Percentiles rank a stretch among this genome's conserved stretches.
Evolutionary conservation across 768 basidiomycete species (phyloP).

Genomic region (Xanthoconium purpureum): DNA sequence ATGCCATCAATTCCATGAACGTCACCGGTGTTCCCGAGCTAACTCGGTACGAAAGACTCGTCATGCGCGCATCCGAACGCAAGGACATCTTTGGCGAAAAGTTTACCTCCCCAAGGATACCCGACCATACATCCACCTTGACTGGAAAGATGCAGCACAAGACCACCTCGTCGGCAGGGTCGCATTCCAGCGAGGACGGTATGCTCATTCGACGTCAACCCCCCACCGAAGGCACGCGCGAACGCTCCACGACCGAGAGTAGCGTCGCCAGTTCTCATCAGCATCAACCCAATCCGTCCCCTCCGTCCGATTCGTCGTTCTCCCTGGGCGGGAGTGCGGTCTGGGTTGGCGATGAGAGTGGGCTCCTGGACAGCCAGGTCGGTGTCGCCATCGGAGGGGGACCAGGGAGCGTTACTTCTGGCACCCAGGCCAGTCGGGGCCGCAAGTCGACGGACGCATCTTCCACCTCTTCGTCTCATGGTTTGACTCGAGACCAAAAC

Average conservation of each 20-base stretch:
- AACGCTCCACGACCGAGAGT: conserved; percentile 40
- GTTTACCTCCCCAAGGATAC: conserved; percentile 42
- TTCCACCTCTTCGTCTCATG: conserved; percentile 64
- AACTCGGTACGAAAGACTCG: conserved; percentile 77
- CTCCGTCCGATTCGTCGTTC: conserved; percentile 72
- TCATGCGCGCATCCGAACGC: conserved; percentile 87
- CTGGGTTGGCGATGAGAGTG: conserved; percentile 79
- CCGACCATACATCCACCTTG: conserved; percentile 6
- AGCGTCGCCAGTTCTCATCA: conserved; percentile 33
- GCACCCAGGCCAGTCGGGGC: conserved; percentile 45
- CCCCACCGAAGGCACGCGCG: conserved; percentile 32
- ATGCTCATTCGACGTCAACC: conserved; percentile 42
- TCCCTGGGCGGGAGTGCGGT: conserved; percentile 78
- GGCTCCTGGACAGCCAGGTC: conserved; percentile 42
- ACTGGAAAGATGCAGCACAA: conserved; percentile 38
- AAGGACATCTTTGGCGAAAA: conserved; percentile 92
- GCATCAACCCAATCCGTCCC: conserved; percentile 38
- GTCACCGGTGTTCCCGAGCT: conserved; percentile 74
- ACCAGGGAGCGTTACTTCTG: conserved; percentile 45
- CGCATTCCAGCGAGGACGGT: conserved; percentile 69
- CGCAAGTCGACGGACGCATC: conserved; percentile 73
- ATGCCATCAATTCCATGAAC: conserved; percentile 91
- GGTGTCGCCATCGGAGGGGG: conserved; percentile 40
- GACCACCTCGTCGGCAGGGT: conserved; percentile 54
- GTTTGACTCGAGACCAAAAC: conserved; percentile 40